Evolutionary conservation across 495 filamentous ascomycete species (phyloP).

Genomic region (Daldinia bambusicola): DNA sequence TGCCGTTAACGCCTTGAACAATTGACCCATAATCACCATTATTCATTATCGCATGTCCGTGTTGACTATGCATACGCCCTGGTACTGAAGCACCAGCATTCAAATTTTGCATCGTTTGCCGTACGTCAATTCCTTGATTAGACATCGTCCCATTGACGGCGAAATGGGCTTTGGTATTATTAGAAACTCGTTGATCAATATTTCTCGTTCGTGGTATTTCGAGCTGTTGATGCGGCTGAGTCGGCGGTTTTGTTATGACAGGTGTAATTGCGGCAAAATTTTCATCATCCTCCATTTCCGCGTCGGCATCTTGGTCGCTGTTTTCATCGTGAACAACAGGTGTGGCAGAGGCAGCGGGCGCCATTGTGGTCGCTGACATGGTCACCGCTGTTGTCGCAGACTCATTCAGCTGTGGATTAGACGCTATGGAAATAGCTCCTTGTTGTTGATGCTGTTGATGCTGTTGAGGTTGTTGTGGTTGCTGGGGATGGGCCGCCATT

Average conservation of each 20-base stretch:
- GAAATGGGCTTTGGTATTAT: slow-evolving; percentile 34
- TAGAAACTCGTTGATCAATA: slow-evolving; percentile 30
- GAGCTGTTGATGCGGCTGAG: slow-evolving; percentile 40
- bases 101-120: slow-evolving; percentile 47
- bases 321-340: slow-evolving; percentile 47
- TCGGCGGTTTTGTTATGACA: slow-evolving; percentile 31
- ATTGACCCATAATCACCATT: slow-evolving; percentile 45
- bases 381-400: slow-evolving; percentile 15
- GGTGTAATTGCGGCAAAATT: slow-evolving; percentile 47
- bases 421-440: slow-evolving; percentile 28
- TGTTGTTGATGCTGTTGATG: slow-evolving; percentile 20
- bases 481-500: slow-evolving; percentile 19
- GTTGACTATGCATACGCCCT: slow-evolving; percentile 40
- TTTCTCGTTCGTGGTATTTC: slow-evolving; percentile 44
- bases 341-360: slow-evolving; percentile 18
- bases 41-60: slow-evolving; percentile 46
- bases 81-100: slow-evolving; percentile 38
- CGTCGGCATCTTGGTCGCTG: slow-evolving; percentile 55
- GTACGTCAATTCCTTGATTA: slow-evolving; percentile 39
- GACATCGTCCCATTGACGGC: slow-evolving; percentile 37
- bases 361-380: slow-evolving; percentile 25
- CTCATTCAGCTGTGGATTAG: slow-evolving; percentile 21
- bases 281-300: slow-evolving; percentile 56
- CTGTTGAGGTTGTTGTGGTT: slow-evolving; percentile 26
- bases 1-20: slow-evolving; percentile 51